Evolutionary conservation across 106 monocot species (phyloP).

Genomic region (Apostasia shenzhenica): DNA sequence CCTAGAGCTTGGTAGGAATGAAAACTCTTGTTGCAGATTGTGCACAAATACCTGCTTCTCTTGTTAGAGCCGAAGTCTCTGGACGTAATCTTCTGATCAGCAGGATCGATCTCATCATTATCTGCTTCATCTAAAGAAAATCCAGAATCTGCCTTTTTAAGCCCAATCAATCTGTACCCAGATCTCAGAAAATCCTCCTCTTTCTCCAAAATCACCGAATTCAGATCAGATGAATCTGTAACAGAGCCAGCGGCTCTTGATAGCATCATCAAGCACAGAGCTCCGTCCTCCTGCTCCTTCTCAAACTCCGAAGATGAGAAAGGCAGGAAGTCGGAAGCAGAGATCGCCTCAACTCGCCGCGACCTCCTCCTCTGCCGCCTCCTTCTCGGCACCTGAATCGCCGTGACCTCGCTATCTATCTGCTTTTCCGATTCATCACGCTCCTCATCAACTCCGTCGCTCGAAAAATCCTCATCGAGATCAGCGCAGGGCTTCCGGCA

Average conservation of each 20-base stretch:
- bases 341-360: background rate
- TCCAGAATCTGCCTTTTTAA: conserved; percentile 8
- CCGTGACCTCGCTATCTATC: background rate
- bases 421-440: background rate
- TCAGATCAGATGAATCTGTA: conserved; percentile 4
- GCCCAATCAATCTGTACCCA: background rate
- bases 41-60: conserved; percentile 17
- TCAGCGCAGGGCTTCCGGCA: background rate
- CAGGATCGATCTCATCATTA: background rate
- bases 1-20: conserved; percentile 37
- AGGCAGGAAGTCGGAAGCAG: background rate
- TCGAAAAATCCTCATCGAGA: conserved; percentile 4
- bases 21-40: conserved; percentile 24
- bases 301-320: background rate
- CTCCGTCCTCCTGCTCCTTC: conserved; percentile 9
- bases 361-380: conserved; percentile 4
- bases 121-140: background rate
- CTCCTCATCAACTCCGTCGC: background rate
- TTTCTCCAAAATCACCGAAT: background rate
- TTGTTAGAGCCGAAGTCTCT: background rate
- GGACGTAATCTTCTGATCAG: background rate
- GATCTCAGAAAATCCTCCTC: too few relatives aligned
- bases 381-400: background rate
- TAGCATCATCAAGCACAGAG: conserved; percentile 14
- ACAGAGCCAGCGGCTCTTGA: conserved; percentile 4